Conservation (phyloP, 352 stramenopile species). For the Phytopythium chamaehyphon region DNA sequence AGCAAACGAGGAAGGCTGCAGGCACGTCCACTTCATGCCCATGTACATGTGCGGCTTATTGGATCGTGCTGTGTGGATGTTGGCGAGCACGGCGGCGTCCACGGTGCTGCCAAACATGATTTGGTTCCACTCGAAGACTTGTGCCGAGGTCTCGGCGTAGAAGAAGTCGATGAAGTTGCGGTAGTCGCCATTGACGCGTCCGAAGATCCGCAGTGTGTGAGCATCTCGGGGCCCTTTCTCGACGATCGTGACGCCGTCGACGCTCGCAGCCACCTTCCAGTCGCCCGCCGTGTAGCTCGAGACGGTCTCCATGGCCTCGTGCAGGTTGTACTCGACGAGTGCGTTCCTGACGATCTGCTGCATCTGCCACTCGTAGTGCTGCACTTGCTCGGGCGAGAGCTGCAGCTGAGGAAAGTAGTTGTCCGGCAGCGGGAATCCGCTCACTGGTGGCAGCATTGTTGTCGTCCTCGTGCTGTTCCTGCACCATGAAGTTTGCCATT, state of each 20-base stretch:
- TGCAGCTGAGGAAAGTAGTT: conserved; percentile 38
- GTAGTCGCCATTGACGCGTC: conserved; percentile 47
- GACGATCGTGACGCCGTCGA: conserved; percentile 24
- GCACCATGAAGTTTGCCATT: conserved; percentile 3
- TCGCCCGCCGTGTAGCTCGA: conserved; percentile 14
- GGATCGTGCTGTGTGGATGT: conserved; percentile 49
- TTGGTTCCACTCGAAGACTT: conserved; percentile 64
- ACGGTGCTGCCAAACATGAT: conserved; percentile 51
- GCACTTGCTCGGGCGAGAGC: conserved; percentile 22
- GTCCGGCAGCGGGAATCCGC: conserved; percentile 26
- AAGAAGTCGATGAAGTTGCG: conserved; percentile 62
- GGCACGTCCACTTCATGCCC: conserved; percentile 72
- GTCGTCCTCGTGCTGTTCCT: conserved; percentile 11
- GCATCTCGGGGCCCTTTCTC: conserved; percentile 10
- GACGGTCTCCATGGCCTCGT: conserved; percentile 29
- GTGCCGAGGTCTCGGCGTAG: conserved; percentile 45
- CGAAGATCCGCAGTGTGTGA: conserved; percentile 49
- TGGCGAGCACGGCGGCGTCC: conserved; percentile 61
- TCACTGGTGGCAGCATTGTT: not conserved
- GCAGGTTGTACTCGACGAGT: conserved; percentile 38
- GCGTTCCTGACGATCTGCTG: conserved; percentile 29
- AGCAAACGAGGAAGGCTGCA: conserved; percentile 49
- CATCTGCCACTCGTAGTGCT: conserved; percentile 32
- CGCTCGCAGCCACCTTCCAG: conserved; percentile 25
- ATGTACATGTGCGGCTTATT: conserved; percentile 50